phyloP scores from a whole-genome alignment of 495 filamentous ascomycete species.

The Xylaria bambusicola region DNA sequence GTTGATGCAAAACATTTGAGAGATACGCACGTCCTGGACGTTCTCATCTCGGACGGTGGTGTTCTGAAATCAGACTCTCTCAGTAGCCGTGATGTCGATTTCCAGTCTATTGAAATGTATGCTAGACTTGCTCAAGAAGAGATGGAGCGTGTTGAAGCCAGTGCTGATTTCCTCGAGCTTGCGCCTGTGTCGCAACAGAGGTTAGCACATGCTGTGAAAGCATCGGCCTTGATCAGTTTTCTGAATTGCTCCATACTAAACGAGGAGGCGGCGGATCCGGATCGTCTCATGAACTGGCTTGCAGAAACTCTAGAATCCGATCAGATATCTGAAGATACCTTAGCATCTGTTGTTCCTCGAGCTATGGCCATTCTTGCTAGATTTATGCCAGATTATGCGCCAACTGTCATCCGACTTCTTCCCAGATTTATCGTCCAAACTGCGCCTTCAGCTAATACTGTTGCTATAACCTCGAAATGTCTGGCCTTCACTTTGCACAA shows the following conservation, averaged over 20 bases:
- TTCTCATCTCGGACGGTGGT: slow-evolving; percentile 61
- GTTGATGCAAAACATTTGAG: slow-evolving; percentile 60
- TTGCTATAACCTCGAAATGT: slow-evolving; percentile 75
- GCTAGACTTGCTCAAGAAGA: slow-evolving; percentile 76
- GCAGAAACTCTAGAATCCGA: slow-evolving; percentile 76
- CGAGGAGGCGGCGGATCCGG: slow-evolving; percentile 75
- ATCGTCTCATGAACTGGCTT: slow-evolving; percentile 84
- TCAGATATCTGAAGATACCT: slow-evolving; percentile 74
- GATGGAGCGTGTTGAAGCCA: slow-evolving; percentile 83
- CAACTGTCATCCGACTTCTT: slow-evolving; percentile 76
- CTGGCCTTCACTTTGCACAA: slow-evolving; percentile 76
- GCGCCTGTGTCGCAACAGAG: slow-evolving; percentile 84
- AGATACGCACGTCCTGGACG: slow-evolving; percentile 68
- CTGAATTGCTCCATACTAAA: slow-evolving; percentile 80
- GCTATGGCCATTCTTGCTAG: slow-evolving; percentile 79
- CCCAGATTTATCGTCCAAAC: slow-evolving; percentile 84
- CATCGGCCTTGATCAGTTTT: slow-evolving; percentile 76
- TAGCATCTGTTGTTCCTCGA: slow-evolving; percentile 77
- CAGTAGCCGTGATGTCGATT: slow-evolving; percentile 47
- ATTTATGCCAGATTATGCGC: slow-evolving; percentile 67
- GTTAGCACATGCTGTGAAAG: slow-evolving; percentile 83
- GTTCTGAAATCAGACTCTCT: slow-evolving; percentile 40
- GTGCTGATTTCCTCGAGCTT: slow-evolving; percentile 82
- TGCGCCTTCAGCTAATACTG: slow-evolving; percentile 60
- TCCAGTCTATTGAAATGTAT: slow-evolving; percentile 65